Conservation (phyloP, 73 alveolate species). For the Effrenium voratum region DNA sequence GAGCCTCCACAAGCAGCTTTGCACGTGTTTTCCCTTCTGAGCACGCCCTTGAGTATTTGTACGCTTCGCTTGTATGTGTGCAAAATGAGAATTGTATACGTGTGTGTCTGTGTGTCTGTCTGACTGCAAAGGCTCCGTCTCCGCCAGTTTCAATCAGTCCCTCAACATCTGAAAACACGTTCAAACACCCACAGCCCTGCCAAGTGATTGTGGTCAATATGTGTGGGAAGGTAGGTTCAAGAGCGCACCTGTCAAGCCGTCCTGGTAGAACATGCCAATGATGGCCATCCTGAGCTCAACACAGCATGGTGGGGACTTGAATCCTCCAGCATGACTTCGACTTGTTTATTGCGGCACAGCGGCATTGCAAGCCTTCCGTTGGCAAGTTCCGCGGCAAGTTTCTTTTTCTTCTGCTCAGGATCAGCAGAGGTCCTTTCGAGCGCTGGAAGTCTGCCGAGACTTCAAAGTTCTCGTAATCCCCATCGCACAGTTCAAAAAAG, state of each 20-base stretch:
- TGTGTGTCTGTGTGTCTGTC: too few relatives aligned
- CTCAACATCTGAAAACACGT: too few relatives aligned
- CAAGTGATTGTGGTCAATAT: too few relatives aligned
- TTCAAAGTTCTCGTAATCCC: neutral
- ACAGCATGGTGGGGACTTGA: neutral
- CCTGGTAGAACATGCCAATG: conserved; percentile 85
- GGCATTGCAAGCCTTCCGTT: conserved; percentile 49
- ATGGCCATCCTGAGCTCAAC: conserved; percentile 55
- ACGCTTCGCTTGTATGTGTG: too few relatives aligned
- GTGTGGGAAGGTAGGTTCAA: too few relatives aligned
- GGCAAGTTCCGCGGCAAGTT: conserved; percentile 28
- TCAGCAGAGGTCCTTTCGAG: conserved; percentile 34
- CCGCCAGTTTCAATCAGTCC: too few relatives aligned
- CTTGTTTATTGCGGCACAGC: neutral
- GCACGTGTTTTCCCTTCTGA: too few relatives aligned
- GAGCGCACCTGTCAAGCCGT: conserved; percentile 66
- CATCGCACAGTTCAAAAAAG: neutral
- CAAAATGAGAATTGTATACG: too few relatives aligned
- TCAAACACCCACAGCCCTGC: too few relatives aligned
- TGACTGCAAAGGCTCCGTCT: too few relatives aligned
- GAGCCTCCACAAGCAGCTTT: conserved; percentile 7
- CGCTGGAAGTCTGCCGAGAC: neutral
- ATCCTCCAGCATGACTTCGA: neutral
- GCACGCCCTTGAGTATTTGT: too few relatives aligned
- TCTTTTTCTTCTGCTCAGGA: conserved; percentile 53